A percentile compares a stretch with the other conserved stretches of the same genome.
Conservation (phyloP, 2,329 filamentous ascomycete species). For the Calonectria hawksworthii region DNA sequence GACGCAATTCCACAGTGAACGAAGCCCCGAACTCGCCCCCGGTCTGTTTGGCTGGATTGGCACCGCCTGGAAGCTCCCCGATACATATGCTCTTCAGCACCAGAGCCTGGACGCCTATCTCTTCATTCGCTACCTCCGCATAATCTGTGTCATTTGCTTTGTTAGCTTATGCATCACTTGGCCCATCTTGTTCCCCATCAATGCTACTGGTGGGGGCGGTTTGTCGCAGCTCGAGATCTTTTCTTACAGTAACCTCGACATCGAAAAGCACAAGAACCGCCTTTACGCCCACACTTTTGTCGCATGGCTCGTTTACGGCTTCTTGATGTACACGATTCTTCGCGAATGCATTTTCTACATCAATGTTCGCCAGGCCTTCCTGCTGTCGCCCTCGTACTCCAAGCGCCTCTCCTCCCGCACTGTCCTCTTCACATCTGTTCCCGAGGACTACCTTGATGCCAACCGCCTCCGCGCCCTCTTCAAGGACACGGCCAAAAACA, state of each 20-base stretch:
- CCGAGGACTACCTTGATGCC: conserved; percentile 81
- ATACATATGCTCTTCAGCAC: conserved; percentile 87
- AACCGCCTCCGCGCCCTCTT: conserved; percentile 82
- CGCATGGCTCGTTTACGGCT: conserved; percentile 87
- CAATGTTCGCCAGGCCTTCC: conserved; percentile 93
- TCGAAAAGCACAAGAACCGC: conserved; percentile 70
- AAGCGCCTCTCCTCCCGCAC: conserved; percentile 90
- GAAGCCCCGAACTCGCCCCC: conserved; percentile 67
- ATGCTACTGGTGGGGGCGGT: conserved; percentile 81
- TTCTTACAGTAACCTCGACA: conserved; percentile 57
- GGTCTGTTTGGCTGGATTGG: conserved; percentile 74
- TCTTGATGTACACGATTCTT: conserved; percentile 90
- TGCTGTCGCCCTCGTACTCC: conserved; percentile 86
- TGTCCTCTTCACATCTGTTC: conserved; percentile 92
- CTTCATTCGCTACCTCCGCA: conserved; percentile 87
- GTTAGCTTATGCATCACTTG: conserved; percentile 86
- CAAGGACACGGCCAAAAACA: conserved; percentile 80
- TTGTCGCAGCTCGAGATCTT: conserved; percentile 72
- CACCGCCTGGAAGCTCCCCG: conserved; percentile 73
- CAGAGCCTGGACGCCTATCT: conserved; percentile 91
- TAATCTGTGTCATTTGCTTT: conserved; percentile 82
- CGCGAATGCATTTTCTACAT: conserved; percentile 94
- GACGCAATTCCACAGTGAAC: conserved; percentile 58
- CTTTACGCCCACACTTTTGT: conserved; percentile 87
- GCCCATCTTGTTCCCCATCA: conserved; percentile 87